These are phyloP conservation scores for Elsinoe australis DNA, from an alignment of 2,329 filamentous ascomycete genomes.

Conservation along the genomic window DNA sequence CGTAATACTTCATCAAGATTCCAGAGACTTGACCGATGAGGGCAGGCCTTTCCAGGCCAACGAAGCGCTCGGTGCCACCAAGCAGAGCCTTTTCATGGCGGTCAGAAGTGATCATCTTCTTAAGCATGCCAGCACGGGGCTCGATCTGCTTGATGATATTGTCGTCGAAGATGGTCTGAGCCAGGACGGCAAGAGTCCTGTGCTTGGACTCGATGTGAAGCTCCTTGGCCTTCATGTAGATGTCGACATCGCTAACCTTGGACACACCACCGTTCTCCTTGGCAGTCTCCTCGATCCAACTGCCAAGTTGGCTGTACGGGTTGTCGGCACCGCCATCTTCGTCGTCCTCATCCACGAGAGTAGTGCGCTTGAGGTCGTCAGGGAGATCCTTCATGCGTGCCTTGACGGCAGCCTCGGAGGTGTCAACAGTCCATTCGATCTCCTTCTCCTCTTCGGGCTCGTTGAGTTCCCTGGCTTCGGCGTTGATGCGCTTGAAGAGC, in stretches of 20 bases:
- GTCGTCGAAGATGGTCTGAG: conserved; percentile 88
- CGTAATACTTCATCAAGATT: conserved; percentile 83
- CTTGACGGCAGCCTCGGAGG: conserved; percentile 89
- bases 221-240: conserved; percentile 96
- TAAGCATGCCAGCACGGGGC: conserved; percentile 75
- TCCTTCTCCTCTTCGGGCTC: conserved; percentile 64
- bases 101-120: conserved; percentile 80
- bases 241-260: conserved; percentile 78
- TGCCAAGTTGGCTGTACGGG: conserved; percentile 82
- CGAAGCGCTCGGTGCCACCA: conserved; percentile 87
- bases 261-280: conserved; percentile 63
- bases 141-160: conserved; percentile 82
- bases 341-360: conserved; percentile 64
- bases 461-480: conserved; percentile 64
- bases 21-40: conserved; percentile 71
- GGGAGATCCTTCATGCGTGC: conserved; percentile 88
- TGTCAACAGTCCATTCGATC: conserved; percentile 92
- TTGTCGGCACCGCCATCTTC: conserved; percentile 62
- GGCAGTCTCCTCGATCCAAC: conserved; percentile 77
- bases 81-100: conserved; percentile 93
- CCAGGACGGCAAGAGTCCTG: conserved; percentile 82
- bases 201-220: conserved; percentile 91
- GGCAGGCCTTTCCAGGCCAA: conserved; percentile 73
- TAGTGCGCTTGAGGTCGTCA: conserved; percentile 84
- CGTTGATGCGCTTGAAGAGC: conserved; percentile 67